These are phyloP conservation scores for Heritiera fomes DNA, from an alignment of 345 rosid genomes.

Conservation along the genomic window DNA sequence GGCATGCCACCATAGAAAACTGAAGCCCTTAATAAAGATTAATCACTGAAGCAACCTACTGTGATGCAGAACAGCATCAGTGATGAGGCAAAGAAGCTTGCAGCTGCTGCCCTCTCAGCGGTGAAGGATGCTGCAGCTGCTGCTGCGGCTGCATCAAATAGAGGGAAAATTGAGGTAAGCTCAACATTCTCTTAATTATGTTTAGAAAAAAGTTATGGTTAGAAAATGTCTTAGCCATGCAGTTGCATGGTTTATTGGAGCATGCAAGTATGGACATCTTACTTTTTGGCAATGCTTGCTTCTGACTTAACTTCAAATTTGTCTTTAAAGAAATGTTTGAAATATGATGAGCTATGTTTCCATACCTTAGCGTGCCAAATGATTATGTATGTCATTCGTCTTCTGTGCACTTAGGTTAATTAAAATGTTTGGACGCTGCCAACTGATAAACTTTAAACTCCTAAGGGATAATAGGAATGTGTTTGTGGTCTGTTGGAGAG, in stretches of 20 bases:
- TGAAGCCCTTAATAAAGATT: constrained; percentile 16
- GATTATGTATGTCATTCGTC: background rate
- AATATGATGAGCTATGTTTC: background rate
- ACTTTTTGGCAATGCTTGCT: constrained; percentile 8
- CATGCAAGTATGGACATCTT: constrained; percentile 7
- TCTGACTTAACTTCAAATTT: background rate
- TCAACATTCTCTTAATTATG: background rate
- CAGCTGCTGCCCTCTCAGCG: constrained; percentile 91
- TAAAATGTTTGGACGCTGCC: background rate
- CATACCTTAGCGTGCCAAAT: background rate
- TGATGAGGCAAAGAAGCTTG: constrained; percentile 69
- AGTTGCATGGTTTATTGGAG: background rate
- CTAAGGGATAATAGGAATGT: background rate
- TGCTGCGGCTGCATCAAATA: constrained; percentile 57
- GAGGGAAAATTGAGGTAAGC: constrained; percentile 82
- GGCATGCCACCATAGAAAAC: constrained; percentile 28
- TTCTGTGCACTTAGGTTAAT: background rate
- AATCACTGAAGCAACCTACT: constrained; percentile 27
- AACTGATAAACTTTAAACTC: constrained; percentile 3
- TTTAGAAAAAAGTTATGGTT: background rate
- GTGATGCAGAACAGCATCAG: constrained; percentile 32
- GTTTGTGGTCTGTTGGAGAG: background rate
- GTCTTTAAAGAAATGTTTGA: constrained; percentile 12
- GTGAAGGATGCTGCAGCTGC: constrained; percentile 73
- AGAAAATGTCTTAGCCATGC: constrained; percentile 3